Percentiles rank a stretch among this genome's conserved stretches.
These are phyloP conservation scores for Vanilla planifolia DNA, from an alignment of 106 monocot genomes.

Conservation along the genomic window DNA sequence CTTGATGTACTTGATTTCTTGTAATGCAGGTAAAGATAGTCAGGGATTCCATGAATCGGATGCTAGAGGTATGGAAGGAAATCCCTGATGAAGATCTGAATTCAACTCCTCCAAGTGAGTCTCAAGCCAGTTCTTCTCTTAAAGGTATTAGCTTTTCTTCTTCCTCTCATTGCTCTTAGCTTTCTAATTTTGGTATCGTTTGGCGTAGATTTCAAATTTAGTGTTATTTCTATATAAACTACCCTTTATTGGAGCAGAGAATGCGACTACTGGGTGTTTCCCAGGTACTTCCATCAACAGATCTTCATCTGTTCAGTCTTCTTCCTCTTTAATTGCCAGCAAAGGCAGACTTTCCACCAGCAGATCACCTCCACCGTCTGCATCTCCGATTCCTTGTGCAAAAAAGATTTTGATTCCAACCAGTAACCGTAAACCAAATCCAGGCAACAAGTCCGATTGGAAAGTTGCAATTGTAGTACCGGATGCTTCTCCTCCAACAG, in stretches of 20 bases:
- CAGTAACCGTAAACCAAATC: constrained; percentile 24
- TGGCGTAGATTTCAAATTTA: background rate
- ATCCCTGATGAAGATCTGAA: constrained; percentile 32
- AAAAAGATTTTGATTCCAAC: constrained; percentile 20
- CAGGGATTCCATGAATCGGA: constrained; percentile 75
- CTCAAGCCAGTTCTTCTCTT: constrained; percentile 18
- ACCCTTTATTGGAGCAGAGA: constrained; percentile 20
- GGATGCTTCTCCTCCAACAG: constrained; percentile 15
- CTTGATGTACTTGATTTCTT: background rate
- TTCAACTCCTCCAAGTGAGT: background rate
- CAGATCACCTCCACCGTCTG: constrained; percentile 54
- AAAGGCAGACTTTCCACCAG: constrained; percentile 36
- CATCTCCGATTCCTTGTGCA: constrained; percentile 22
- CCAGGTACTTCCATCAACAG: constrained; percentile 14
- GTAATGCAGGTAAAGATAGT: constrained; percentile 86
- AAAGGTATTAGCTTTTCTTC: constrained; percentile 21
- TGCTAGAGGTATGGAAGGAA: constrained; percentile 86
- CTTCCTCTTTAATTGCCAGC: constrained; percentile 24
- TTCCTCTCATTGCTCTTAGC: background rate
- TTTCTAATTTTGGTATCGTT: background rate
- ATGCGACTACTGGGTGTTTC: constrained; percentile 18
- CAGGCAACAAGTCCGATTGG: constrained; percentile 39
- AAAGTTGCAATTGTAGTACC: constrained; percentile 47
- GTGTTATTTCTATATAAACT: background rate
- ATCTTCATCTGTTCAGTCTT: constrained; percentile 25